These are phyloP conservation scores for Jacaranda mimosifolia DNA, from an alignment of 257 asterid species.

Conservation along the genomic window DNA sequence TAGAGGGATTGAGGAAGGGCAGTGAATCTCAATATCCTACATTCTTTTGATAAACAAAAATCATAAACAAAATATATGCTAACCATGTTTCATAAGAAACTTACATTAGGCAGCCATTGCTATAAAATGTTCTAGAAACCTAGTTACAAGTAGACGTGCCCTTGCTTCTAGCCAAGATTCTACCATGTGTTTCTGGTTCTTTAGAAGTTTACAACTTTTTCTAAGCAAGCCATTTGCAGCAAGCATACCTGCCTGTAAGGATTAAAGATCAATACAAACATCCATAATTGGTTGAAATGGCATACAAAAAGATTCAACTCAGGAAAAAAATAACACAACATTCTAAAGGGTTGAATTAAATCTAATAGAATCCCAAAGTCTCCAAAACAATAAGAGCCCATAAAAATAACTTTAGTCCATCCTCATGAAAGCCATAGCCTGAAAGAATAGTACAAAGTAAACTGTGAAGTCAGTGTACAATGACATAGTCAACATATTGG, in stretches of 20 bases:
- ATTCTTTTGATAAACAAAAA: too few relatives aligned
- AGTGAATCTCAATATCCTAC: too few relatives aligned
- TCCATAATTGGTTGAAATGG: too few relatives aligned
- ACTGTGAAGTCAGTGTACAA: not conserved
- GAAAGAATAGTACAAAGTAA: slow-evolving; percentile 31
- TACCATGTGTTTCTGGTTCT: slow-evolving; percentile 74
- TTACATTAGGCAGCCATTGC: slow-evolving; percentile 73
- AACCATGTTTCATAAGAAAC: slow-evolving; percentile 38
- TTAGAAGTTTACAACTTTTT: slow-evolving; percentile 42
- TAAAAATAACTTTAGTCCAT: slow-evolving; percentile 73
- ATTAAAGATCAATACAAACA: not conserved
- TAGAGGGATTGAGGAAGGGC: too few relatives aligned
- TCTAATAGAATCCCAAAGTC: too few relatives aligned
- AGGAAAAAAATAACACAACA: not conserved
- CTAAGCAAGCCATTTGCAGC: slow-evolving; percentile 74
- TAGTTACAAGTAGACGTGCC: slow-evolving; percentile 76
- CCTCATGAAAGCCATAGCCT: slow-evolving; percentile 96
- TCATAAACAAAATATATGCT: not conserved
- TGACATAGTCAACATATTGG: not conserved
- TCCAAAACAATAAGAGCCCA: not conserved
- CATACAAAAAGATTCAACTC: not conserved
- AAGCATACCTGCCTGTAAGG: slow-evolving; percentile 69
- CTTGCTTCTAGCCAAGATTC: slow-evolving; percentile 84
- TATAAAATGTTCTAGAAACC: slow-evolving; percentile 67
- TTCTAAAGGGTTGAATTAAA: too few relatives aligned